Percentiles rank a stretch among this genome's conserved stretches.
phyloP scores from a whole-genome alignment of 768 basidiomycete genomes.

The Hortiboletus campestris region DNA sequence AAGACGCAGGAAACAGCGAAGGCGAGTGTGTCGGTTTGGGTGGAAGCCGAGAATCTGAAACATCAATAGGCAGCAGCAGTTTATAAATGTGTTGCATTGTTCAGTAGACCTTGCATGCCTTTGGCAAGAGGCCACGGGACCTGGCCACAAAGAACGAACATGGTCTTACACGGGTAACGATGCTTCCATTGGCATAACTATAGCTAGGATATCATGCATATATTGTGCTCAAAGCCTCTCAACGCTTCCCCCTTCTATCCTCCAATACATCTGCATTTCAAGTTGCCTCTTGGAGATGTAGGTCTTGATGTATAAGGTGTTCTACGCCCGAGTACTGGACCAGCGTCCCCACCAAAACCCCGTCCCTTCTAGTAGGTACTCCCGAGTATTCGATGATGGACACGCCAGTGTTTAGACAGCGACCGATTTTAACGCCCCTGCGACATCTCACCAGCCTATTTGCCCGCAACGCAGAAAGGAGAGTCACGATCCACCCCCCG shows the following conservation, averaged over 20 bases:
- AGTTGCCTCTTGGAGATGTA: conserved; percentile 36
- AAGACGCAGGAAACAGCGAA: background rate
- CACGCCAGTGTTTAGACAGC: conserved; percentile 36
- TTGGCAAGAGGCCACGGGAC: background rate
- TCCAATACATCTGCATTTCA: conserved; percentile 54
- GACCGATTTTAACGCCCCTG: conserved; percentile 28
- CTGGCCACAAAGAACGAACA: background rate
- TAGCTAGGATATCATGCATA: conserved; percentile 10
- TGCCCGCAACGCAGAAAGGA: conserved; percentile 49
- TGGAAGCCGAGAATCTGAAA: background rate
- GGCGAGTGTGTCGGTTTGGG: background rate
- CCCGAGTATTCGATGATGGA: conserved; percentile 55
- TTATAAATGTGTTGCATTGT: background rate
- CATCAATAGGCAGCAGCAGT: background rate
- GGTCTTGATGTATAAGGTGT: conserved; percentile 43
- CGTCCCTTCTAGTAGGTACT: conserved; percentile 18
- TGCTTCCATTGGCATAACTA: conserved; percentile 7
- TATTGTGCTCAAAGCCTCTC: background rate
- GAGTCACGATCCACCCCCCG: conserved; percentile 57
- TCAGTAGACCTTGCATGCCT: background rate
- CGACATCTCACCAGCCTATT: conserved; percentile 39
- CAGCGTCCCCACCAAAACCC: conserved; percentile 36
- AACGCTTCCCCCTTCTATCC: background rate
- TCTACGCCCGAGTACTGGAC: conserved; percentile 52
- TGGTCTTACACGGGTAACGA: background rate